phyloP scores from a whole-genome alignment of 1,284 basidiomycete species.

The Sanghuangporus baumii region DNA sequence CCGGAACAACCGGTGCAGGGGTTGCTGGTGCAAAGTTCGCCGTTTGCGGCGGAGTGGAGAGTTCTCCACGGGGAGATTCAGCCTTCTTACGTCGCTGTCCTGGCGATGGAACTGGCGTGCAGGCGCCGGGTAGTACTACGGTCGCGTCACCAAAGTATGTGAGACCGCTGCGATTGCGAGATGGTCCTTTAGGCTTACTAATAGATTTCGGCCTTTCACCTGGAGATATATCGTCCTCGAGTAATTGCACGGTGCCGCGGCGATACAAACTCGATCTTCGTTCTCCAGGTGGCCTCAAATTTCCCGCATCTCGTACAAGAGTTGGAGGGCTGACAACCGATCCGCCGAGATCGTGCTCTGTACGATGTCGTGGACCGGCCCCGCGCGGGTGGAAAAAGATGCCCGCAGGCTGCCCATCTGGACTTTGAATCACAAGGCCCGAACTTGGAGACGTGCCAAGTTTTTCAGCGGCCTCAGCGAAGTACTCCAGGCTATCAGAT shows the following conservation, averaged over 20 bases:
- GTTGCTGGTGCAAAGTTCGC: slow-evolving; percentile 1
- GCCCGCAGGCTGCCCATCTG: slow-evolving; percentile 88
- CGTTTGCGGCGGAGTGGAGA: background rate
- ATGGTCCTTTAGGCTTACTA: background rate
- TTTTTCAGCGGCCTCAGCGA: slow-evolving; percentile 69
- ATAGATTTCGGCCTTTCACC: slow-evolving; percentile 6
- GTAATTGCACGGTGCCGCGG: background rate
- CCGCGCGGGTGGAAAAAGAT: slow-evolving; percentile 88
- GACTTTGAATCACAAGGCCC: slow-evolving; percentile 87
- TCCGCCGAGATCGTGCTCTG: background rate
- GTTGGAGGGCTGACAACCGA: slow-evolving; percentile 2
- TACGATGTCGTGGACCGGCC: slow-evolving; percentile 27
- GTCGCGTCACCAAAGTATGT: background rate
- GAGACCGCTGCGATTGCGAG: background rate
- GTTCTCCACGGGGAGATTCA: background rate
- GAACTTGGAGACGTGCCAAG: slow-evolving; percentile 75
- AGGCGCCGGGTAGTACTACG: background rate
- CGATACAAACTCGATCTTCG: slow-evolving; percentile 1
- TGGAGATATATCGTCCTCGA: slow-evolving; percentile 7
- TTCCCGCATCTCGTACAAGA: slow-evolving; percentile 12
- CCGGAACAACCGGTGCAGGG: background rate
- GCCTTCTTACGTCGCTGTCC: background rate
- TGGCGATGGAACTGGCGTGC: background rate
- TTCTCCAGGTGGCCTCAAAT: slow-evolving; percentile 10
- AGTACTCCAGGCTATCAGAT: slow-evolving; percentile 83